Evolutionary conservation across 805 yeast species (phyloP), one percentile per base, ranked within the genome.

Genomic region (Starmerella bacillaris): DNA sequence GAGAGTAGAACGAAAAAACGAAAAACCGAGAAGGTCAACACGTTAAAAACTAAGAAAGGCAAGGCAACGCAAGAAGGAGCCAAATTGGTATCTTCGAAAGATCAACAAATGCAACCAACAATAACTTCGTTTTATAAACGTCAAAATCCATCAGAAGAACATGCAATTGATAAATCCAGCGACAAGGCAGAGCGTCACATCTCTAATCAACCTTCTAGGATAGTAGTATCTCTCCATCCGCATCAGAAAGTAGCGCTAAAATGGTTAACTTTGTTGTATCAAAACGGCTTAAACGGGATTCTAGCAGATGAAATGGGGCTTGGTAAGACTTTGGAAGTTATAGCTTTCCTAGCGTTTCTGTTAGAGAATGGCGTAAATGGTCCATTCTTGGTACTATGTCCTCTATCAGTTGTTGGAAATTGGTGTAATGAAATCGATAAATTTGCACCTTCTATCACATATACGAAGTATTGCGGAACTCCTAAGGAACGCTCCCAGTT

Each of bases 221-320:
- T 70, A 12, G 56, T 66, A 1, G 78, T 80, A 21, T 49, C 50
- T 0, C 60, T 86, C 64, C 80, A 82, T 49, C 77, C 73, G 20
- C 83, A 89, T 51, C 98, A 86, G 55, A 54, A 80, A 15, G 83
- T 78, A 37, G 98, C 96, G 1, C 65, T 86, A 37, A 83, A 80
- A 43, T 86, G 96, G 96, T 58, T 89, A 28, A 67, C 75, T 11
- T 76, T 94, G 0, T 57, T 86, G 18, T 89, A 78, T 53, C 92
- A 84, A 51, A 89, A 86, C 55, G 98, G 96, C 0, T 61, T 86
- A 20, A 86, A 86, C 54, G 98, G 96, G 2, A 84, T 89, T 24
- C 59, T 89, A 16, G 96, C 96, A 1, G 96, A 89, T 57, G 96
- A 86, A 54, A 86, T 86, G 98, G 96, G 96, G 0, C 60, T 86